phyloP scores from a whole-genome alignment of 208 protist species.

The Crithidia bombi region DNA sequence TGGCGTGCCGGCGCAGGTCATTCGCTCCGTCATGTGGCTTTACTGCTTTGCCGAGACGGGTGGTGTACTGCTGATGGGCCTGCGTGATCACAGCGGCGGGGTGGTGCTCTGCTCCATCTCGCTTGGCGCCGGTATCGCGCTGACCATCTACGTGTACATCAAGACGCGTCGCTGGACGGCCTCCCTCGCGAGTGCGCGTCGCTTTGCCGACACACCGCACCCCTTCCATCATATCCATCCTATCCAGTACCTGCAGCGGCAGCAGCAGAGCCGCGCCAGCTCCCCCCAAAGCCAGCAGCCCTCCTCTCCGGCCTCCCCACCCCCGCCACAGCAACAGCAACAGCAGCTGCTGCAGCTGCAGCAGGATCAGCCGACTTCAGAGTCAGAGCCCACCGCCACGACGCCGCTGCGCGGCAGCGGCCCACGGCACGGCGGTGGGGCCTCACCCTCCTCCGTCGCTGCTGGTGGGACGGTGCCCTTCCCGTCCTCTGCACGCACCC shows the following conservation, averaged over 20 bases:
- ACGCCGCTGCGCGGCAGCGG: slow-evolving; percentile 1
- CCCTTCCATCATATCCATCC: slow-evolving; percentile 3
- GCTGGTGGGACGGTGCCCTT: neutral
- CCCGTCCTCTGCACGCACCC: neutral
- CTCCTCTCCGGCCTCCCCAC: neutral
- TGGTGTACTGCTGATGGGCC: slow-evolving; percentile 65
- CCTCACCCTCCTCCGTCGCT: neutral
- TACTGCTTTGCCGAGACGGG: slow-evolving; percentile 67
- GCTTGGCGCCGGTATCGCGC: slow-evolving; percentile 37
- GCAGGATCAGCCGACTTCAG: neutral
- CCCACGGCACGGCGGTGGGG: neutral
- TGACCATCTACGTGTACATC: slow-evolving; percentile 52
- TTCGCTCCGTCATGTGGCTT: slow-evolving; percentile 70
- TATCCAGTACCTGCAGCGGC: neutral
- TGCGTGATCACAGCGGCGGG: slow-evolving; percentile 53
- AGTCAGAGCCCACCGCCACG: neutral
- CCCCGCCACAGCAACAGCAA: neutral
- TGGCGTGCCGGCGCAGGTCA: slow-evolving; percentile 61
- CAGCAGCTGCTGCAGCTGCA: neutral
- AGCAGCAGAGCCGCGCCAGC: neutral
- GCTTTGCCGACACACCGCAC: slow-evolving; percentile 25
- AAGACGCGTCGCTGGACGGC: slow-evolving; percentile 59
- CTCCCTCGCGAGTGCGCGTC: slow-evolving; percentile 48
- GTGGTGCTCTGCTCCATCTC: slow-evolving; percentile 62
- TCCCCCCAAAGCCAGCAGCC: neutral